phyloP scores from a whole-genome alignment of 2,329 filamentous ascomycete genomes.

The Aureobasidium sp. region DNA sequence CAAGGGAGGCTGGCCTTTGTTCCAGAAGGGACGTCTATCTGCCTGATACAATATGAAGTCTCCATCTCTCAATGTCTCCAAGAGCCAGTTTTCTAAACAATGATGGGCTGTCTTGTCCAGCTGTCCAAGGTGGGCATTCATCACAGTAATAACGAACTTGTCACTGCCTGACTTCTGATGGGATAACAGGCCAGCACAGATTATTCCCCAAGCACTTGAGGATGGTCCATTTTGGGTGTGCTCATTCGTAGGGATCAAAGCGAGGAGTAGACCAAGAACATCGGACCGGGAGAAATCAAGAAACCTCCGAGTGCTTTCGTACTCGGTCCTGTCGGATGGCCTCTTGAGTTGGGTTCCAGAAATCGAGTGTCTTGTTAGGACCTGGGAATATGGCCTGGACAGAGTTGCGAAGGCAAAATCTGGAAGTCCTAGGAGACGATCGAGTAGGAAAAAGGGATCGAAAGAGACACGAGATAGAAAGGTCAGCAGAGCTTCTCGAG shows the following conservation, averaged over 20 bases:
- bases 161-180: conserved; percentile 70
- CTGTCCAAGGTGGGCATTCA: conserved; percentile 82
- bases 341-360: conserved; percentile 34
- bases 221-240: not conserved
- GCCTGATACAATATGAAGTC: conserved; percentile 83
- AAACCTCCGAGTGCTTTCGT: conserved; percentile 70
- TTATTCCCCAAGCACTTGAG: conserved; percentile 81
- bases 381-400: not conserved
- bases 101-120: conserved; percentile 83
- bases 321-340: conserved; percentile 42
- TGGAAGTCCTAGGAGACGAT: conserved; percentile 68
- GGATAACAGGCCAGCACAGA: conserved; percentile 74
- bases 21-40: conserved; percentile 64
- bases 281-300: conserved; percentile 86
- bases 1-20: conserved; percentile 62
- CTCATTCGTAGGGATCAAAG: conserved; percentile 28
- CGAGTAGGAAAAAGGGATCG: conserved; percentile 81
- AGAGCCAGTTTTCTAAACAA: conserved; percentile 88
- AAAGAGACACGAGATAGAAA: conserved; percentile 78
- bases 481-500: conserved; percentile 66
- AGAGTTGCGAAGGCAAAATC: conserved; percentile 60
- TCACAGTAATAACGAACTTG: conserved; percentile 71
- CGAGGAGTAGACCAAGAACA: conserved; percentile 77
- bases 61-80: conserved; percentile 89
- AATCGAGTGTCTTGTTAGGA: conserved; percentile 35